Conservation (phyloP, 2,329 filamentous ascomycete genomes). For the Beauveria varroae region DNA sequence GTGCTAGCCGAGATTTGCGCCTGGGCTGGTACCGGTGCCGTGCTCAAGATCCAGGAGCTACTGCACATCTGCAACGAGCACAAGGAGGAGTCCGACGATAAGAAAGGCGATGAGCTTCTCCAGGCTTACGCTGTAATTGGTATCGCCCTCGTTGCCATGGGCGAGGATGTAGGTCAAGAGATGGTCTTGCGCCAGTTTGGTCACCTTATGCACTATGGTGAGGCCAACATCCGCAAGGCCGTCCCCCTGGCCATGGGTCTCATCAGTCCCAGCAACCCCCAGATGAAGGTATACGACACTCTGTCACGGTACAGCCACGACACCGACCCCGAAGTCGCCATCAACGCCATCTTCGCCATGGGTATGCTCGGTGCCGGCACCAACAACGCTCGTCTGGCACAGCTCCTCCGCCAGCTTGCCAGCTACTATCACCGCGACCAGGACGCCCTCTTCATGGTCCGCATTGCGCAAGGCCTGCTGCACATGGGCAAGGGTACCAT, state of each 20-base stretch:
- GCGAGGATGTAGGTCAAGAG: constrained; percentile 95
- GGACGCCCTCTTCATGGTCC: constrained; percentile 97
- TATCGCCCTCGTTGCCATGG: constrained; percentile 92
- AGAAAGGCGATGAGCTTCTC: constrained; percentile 89
- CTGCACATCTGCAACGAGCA: constrained; percentile 98
- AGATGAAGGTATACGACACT: constrained; percentile 99
- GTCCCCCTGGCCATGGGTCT: constrained; percentile 95
- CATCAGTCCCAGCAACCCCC: constrained; percentile 93
- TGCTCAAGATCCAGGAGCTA: constrained; percentile 93
- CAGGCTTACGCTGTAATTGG: constrained; percentile 95
- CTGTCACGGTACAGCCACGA: constrained; percentile 96
- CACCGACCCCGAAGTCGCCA: constrained; percentile 94
- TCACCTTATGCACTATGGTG: constrained; percentile 98
- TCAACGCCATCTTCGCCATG: constrained; percentile 99
- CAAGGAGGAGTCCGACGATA: constrained; percentile 87
- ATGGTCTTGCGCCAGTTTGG: constrained; percentile 98
- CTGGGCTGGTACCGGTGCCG: constrained; percentile 94
- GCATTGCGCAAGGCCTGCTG: constrained; percentile 91
- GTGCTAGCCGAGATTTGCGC: constrained; percentile 94
- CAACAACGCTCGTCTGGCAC: constrained; percentile 93
- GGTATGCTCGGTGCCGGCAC: constrained; percentile 92
- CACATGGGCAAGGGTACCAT: constrained; percentile 99
- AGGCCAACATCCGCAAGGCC: constrained; percentile 91
- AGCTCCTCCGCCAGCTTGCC: constrained; percentile 86
- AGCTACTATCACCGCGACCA: constrained; percentile 98